Evolutionary conservation across 768 basidiomycete genomes (phyloP), one percentile per base, ranked within the genome.

Genomic region (Suillus weaverae): DNA sequence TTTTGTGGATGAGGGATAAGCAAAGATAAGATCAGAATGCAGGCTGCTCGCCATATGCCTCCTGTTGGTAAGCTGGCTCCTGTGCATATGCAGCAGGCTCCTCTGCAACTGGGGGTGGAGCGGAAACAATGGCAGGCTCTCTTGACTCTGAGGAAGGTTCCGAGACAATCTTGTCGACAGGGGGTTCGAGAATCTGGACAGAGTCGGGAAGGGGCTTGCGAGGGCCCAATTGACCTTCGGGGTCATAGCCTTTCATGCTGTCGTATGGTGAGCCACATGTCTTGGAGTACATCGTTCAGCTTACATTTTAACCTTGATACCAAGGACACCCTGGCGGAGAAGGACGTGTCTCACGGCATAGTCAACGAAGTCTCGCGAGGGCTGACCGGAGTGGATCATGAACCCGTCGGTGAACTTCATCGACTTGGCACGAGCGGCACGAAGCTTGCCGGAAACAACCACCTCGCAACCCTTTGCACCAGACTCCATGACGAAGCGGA

Each of bases 381-480:
- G 97, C 83, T 99, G 97, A 88, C 96, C 96, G 68, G 97, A 97
- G 85, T 95, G 93, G 74, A 95, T 93, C 93, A 95, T 95, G 90
- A 98, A 98, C 62, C 97, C 97, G 74, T 99, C 97, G 76, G 96
- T 98, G 84, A 99, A 99, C 82, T 99, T 99, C 97, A 99, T 99
- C 22, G 95, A 93, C 83, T 99, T 99, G 74, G 97, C 97, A 86
- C 97, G 95, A 70, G 97, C 97, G 70, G 97, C 97, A 77, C 97
- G 95, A 76, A 99, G 94, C 81, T 99, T 99, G 77, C 97, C 97
- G 68, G 97, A 99, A 69, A 99, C 96, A 76, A 99, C 94, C 68
- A 99, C 97, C 81, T 99, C 97, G 76, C 96, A 98, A 79, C 97
- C 97, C 84, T 99, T 99, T 70, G 97, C 97, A 72, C 94, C 94